A percentile compares a stretch with the other conserved stretches of the same genome.
These are phyloP conservation scores for Dactylis glomerata DNA, from an alignment of 176 grass and related monocot genomes.

Conservation along the genomic window DNA sequence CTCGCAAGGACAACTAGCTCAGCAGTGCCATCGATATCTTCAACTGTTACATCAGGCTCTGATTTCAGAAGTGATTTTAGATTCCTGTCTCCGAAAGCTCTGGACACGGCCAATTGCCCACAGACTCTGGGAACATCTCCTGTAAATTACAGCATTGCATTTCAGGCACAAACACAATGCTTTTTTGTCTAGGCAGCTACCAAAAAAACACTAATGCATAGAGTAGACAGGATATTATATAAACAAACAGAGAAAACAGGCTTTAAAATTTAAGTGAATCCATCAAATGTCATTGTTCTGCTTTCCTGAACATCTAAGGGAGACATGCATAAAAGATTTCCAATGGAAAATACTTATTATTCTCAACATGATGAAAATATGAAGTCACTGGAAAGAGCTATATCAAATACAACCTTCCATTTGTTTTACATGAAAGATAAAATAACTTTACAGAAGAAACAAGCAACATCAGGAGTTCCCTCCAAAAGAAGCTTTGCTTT, in stretches of 20 bases:
- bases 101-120: conserved; percentile 78
- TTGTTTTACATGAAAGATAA: neutral
- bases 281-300: neutral
- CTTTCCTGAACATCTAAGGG: neutral
- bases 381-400: neutral
- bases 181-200: neutral
- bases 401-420: neutral
- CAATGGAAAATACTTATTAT: neutral
- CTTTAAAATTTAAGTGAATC: neutral
- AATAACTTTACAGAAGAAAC: neutral
- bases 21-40: conserved; percentile 61
- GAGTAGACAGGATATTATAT: conserved; percentile 2
- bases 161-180: neutral
- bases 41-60: conserved; percentile 58
- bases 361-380: neutral
- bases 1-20: conserved; percentile 79
- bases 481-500: neutral
- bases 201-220: neutral
- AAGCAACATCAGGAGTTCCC: neutral
- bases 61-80: conserved; percentile 75
- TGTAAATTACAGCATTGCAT: conserved; percentile 38
- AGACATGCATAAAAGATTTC: neutral
- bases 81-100: conserved; percentile 81
- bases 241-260: neutral
- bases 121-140: conserved; percentile 86